phyloP scores from a whole-genome alignment of 2,329 filamentous ascomycete species.

The Penicillium sp. region DNA sequence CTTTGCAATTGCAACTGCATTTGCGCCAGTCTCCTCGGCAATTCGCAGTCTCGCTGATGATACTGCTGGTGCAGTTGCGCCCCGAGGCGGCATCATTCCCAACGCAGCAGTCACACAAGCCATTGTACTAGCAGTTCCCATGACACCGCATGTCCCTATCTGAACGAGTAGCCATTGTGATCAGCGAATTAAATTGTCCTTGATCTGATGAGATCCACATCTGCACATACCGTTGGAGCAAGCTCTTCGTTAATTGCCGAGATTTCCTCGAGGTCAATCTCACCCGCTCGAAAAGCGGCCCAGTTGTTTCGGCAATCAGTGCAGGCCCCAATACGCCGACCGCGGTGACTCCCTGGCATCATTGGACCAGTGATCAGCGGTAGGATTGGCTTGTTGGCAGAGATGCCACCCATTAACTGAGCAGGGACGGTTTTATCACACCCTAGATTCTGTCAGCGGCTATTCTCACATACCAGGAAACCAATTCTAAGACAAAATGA shows the following conservation, averaged over 20 bases:
- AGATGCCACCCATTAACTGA: slow-evolving; percentile 73
- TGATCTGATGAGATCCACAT: too few species aligned
- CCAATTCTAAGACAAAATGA: background rate
- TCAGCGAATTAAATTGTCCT: background rate
- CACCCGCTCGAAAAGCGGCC: slow-evolving; percentile 65
- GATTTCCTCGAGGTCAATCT: slow-evolving; percentile 70
- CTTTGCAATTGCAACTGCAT: slow-evolving; percentile 47
- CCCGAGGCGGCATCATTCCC: slow-evolving; percentile 53
- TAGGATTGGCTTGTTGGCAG: slow-evolving; percentile 68
- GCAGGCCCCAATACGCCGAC: slow-evolving; percentile 66
- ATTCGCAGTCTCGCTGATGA: slow-evolving; percentile 52
- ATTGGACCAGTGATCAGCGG: slow-evolving; percentile 71
- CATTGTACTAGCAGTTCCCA: slow-evolving; percentile 59
- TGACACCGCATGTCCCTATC: slow-evolving; percentile 56
- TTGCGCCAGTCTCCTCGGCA: slow-evolving; percentile 54
- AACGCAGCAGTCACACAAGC: slow-evolving; percentile 54
- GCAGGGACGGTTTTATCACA: slow-evolving; percentile 74
- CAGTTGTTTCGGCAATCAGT: slow-evolving; percentile 74
- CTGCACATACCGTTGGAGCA: slow-evolving; percentile 61
- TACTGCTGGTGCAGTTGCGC: slow-evolving; percentile 54
- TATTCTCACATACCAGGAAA: background rate
- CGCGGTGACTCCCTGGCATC: slow-evolving; percentile 68
- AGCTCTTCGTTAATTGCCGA: slow-evolving; percentile 68
- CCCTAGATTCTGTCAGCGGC: slow-evolving; percentile 43
- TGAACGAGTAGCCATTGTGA: slow-evolving; percentile 8